Base-by-base conservation (phyloP, 495 filamentous ascomycete genomes). In the Aspergillus bertholletiae region DNA sequence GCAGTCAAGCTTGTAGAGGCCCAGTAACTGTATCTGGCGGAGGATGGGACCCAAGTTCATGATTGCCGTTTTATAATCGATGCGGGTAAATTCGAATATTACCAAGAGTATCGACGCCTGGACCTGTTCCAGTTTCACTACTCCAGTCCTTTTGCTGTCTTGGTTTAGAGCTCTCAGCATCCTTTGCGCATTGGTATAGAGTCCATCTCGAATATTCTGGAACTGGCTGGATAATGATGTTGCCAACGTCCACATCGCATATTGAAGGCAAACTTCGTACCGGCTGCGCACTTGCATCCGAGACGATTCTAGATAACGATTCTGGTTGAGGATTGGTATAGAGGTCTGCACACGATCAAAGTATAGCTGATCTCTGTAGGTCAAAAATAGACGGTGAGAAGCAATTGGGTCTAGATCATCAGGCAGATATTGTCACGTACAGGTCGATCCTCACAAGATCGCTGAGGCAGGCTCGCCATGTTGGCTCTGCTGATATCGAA, bases 301-400 rank as follows among this genome's bases (percentile, higher is more conserved):
- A 1, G 65, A 58, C 73, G 70, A 74, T n/a, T 63, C 48, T n/a
- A 72, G 67, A 47, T 76, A 76, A n/a, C 67, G 62, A 49, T 65
- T 57, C 50, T 78, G 71, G 53, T 83, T 76, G 7, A 84, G 62
- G 12, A 84, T 79, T 2, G 81, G 81, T 2, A 75, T 65, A 22
- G 76, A 74, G 11, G 77, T 71, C 34, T 84, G 80, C 4, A 83
- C 78, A 26, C 81, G 72, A 41, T 84, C 81, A 53, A 84, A 83
- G 49, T 83, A 84, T 20, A 84, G 60, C 59, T 82, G 77, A 43
- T 84, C 80, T 41, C 73, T 78, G 48, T 40, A n/a, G n/a, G n/a
- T n/a, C n/a, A n/a, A n/a, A n/a, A n/a, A n/a, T n/a, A n/a, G n/a
- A n/a, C n/a, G n/a, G n/a, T n/a, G n/a, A n/a, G n/a, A n/a, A n/a